A percentile compares a stretch with the other conserved stretches of the same genome.
Conservation (phyloP, 177 flowering plant genomes). For the Vitis hybrid region DNA sequence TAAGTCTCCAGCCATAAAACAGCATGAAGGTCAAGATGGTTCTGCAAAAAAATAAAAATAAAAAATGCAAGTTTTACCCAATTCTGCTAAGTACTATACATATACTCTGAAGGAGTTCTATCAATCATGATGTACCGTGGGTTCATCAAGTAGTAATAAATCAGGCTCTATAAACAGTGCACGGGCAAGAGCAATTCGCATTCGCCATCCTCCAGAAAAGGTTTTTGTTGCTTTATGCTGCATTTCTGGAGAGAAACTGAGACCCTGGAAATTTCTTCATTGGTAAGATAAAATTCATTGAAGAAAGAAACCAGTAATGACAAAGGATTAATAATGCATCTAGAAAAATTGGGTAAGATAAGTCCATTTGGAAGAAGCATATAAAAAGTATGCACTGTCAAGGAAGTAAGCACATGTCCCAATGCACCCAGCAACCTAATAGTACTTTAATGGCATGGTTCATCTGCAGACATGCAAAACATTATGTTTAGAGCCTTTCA, state of each 20-base stretch:
- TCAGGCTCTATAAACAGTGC: conserved; percentile 98
- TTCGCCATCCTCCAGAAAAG: conserved; percentile 99
- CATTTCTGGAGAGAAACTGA: conserved; percentile 97
- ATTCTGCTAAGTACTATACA: neutral
- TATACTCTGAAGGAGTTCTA: neutral
- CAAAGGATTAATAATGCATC: neutral
- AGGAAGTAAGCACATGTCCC: neutral
- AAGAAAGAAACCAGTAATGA: neutral
- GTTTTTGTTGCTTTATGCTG: conserved; percentile 78
- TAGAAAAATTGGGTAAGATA: too few relatives aligned
- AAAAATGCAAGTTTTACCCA: neutral
- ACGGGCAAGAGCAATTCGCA: conserved; percentile 99
- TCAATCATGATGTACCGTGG: conserved; percentile 54
- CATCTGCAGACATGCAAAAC: neutral
- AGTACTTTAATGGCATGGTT: neutral
- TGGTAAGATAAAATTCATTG: neutral
- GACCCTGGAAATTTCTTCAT: conserved; percentile 61
- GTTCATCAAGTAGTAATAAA: conserved; percentile 94
- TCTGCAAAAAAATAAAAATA: conserved; percentile 43
- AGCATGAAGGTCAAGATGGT: conserved; percentile 99
- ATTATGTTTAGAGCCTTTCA: neutral
- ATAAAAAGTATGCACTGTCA: too few relatives aligned
- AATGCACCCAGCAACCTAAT: neutral
- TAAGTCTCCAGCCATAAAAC: conserved; percentile 95
- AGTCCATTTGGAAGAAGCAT: too few relatives aligned